These are phyloP conservation scores for Cephalotrichum gorgonifer DNA, from an alignment of 2,329 filamentous ascomycete species.

Conservation along the genomic window DNA sequence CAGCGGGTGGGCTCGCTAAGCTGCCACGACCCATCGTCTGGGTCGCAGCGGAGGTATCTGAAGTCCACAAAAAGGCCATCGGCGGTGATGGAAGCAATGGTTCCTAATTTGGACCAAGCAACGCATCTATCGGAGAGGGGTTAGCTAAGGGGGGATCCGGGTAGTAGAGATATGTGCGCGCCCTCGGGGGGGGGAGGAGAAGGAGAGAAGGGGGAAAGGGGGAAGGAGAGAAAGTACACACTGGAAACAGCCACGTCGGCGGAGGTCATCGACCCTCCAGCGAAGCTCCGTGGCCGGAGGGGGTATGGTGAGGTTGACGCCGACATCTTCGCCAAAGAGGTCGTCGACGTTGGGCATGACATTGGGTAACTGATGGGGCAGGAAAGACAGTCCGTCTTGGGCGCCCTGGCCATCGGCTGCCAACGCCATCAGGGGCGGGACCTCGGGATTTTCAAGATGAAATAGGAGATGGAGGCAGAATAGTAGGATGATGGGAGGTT, in stretches of 20 bases:
- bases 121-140: conserved; percentile 49
- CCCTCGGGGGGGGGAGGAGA: background rate
- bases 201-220: background rate
- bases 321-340: conserved; percentile 57
- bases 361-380: conserved; percentile 32
- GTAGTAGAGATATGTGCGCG: no score
- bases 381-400: conserved; percentile 31
- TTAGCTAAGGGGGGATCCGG: conserved; percentile 9
- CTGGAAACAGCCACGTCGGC: conserved; percentile 70
- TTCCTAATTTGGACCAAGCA: conserved; percentile 80
- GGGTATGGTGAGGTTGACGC: conserved; percentile 18
- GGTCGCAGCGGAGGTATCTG: conserved; percentile 59
- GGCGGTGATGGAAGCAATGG: conserved; percentile 68
- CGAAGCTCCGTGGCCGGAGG: conserved; percentile 54
- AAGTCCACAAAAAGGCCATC: conserved; percentile 64
- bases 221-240: conserved; percentile 36
- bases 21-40: conserved; percentile 62
- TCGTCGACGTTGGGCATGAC: conserved; percentile 57
- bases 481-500: background rate
- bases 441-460: no score
- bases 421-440: background rate
- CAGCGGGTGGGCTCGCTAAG: conserved; percentile 62
- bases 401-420: conserved; percentile 16
- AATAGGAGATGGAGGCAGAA: background rate
- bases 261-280: conserved; percentile 66